Evolutionary conservation across 2,329 filamentous ascomycete species (phyloP).

Genomic region (Neofusicoccum parvum): DNA sequence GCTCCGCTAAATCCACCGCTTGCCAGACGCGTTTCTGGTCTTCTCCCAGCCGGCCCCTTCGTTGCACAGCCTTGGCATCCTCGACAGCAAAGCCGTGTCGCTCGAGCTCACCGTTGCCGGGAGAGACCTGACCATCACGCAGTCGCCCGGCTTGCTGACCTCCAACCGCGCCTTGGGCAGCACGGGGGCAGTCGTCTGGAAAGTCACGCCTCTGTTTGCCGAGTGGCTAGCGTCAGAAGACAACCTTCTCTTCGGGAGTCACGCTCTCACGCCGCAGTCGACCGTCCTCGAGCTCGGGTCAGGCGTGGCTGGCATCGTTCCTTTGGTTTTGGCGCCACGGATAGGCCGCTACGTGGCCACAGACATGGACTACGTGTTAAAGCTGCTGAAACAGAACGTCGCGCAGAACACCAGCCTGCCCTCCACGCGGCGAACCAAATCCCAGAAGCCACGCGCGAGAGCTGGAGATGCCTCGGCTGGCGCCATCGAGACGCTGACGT

Average conservation of each 20-base stretch:
- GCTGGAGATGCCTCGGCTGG: constrained; percentile 3
- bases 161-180: constrained; percentile 74
- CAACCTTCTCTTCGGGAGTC: constrained; percentile 63
- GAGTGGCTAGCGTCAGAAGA: constrained; percentile 69
- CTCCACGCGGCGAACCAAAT: neutral
- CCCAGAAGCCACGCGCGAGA: constrained; percentile 9
- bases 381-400: constrained; percentile 76
- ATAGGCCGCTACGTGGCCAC: constrained; percentile 74
- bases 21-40: constrained; percentile 79
- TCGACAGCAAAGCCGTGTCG: constrained; percentile 17
- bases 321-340: constrained; percentile 64
- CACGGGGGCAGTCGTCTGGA: constrained; percentile 88
- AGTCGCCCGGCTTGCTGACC: constrained; percentile 80
- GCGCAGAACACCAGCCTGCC: constrained; percentile 41
- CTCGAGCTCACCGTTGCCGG: constrained; percentile 62
- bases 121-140: constrained; percentile 73
- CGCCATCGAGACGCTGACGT: constrained; percentile 18
- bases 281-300: constrained; percentile 81
- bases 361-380: constrained; percentile 84
- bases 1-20: constrained; percentile 5
- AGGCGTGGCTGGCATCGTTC: constrained; percentile 81
- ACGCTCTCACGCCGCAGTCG: constrained; percentile 57
- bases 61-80: constrained; percentile 57
- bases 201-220: constrained; percentile 81
- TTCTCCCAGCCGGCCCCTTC: constrained; percentile 77